Evolutionary conservation across 163 green algal genomes (phyloP), one percentile per base, ranked within the genome.

Genomic region (Scenedesmus sp.): DNA sequence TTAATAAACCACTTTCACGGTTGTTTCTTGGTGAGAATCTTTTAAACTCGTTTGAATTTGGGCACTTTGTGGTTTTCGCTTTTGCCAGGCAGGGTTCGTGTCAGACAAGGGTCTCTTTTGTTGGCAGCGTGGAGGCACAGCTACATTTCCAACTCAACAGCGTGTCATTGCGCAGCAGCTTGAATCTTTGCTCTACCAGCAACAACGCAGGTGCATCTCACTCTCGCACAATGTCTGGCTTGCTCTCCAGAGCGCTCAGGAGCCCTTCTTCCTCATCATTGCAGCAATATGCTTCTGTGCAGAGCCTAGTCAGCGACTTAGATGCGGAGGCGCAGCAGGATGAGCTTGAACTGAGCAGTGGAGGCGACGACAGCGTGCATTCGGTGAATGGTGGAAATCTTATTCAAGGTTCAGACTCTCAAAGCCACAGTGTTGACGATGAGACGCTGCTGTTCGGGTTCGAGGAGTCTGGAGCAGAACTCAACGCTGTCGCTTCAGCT

Each of bases 191-290:
- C 23, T 79, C 5, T 16, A 5, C 8, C 10, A 5, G 52, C 70
- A 79, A 79, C 70, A 79, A 79, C 70, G 70, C 70, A 79, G 70
- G 70, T 79, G 70, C 70, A 79, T 79, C 23, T 13, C 70, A 79
- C 70, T 52, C 70, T 52, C 23, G 70, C 70, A 79, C 46, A 23
- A 79, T 79, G 70, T 79, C 70, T 76, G 66, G 66, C 70, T 8
- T 79, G 70, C 23, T 79, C 4, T 52, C 23, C 23, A 52, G 70
- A 23, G 70, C 70, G 70, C 70, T 79, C 10, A 79, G 70, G 23
- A 79, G 70, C 23, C 70, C 70, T 1, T 79, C 70, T 79, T 23
- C 70, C 23, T 79, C 70, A 79, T 79, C 70, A 2, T 79, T 79
- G 70, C 70, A 79, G 70, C 70, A 79, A n/a, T 79, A 79, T 13